These are phyloP conservation scores for Aspergillus sp. DNA, from an alignment of 2,329 filamentous ascomycete species.

Conservation along the genomic window DNA sequence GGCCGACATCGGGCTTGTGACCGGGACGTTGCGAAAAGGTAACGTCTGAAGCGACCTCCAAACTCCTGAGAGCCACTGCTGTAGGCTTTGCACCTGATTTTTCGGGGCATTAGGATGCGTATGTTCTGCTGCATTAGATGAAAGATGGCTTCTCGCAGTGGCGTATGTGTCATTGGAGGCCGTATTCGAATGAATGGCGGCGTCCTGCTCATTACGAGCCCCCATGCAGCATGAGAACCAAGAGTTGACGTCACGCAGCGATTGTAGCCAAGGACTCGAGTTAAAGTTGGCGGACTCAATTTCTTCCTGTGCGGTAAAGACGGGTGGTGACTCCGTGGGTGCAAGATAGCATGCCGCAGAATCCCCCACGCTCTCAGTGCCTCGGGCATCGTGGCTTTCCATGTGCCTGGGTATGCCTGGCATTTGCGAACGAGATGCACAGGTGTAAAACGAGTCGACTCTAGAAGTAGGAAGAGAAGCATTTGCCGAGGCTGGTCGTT, in stretches of 20 bases:
- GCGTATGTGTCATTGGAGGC: constrained; percentile 19
- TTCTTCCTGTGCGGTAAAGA: constrained; percentile 5
- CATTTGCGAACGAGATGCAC: constrained; percentile 8
- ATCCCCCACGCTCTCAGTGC: background rate
- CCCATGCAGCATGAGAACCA: constrained; percentile 13
- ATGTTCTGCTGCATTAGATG: background rate
- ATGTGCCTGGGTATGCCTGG: background rate
- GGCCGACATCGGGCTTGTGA: background rate
- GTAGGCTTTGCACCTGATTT: background rate
- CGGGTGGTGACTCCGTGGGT: constrained; percentile 11
- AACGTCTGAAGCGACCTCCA: background rate
- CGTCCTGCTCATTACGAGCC: constrained; percentile 1
- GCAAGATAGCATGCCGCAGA: constrained; percentile 7
- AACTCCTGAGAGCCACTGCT: background rate
- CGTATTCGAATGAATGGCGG: constrained; percentile 10
- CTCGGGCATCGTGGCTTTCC: background rate
- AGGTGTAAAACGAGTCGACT: constrained; percentile 14
- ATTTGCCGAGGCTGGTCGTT: background rate
- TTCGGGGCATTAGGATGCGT: background rate
- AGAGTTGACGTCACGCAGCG: background rate
- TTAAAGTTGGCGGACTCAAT: background rate
- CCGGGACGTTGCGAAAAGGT: background rate
- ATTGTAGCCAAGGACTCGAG: constrained; percentile 6
- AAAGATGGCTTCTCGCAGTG: constrained; percentile 12
- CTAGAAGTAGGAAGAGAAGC: background rate